Base-by-base conservation (phyloP, 139 green algal species). In the Tetraselmis chui region DNA sequence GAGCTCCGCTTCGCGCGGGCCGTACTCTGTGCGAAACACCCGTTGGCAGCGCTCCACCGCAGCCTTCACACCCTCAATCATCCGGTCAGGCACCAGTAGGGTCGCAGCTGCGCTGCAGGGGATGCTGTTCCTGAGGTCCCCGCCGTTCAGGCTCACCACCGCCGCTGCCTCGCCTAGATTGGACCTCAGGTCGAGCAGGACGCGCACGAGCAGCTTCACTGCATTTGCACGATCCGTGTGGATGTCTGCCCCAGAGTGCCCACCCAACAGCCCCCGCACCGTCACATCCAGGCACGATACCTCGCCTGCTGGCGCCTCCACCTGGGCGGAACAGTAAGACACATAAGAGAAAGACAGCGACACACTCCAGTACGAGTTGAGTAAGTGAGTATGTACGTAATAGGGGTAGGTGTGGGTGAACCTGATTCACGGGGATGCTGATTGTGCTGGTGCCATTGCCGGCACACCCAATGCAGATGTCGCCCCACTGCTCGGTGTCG, bases 81-180 rank as follows among this genome's bases (percentile, higher is more conserved):
- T 30, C 32, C 59, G 75, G 25, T 83, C 84, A 1, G 77, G 80
- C 76, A 91, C 76, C 23, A 58, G 30, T 23, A 94, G 1, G 0
- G 86, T 29, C 1, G 85, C 88, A 0, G 1, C 27, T 0, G 84
- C 87, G 67, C 95, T 91, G 0, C 93, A 82, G 0, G 93, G 78
- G 32, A 96, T 92, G 28, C 92, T 92, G 75, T 96, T 96, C 58
- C 93, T 87, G 83, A 95, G 95, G 87, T 95, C 93, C 0, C 93
- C 93, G 29, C 88, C 92, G 0, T 23, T 11, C 28, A 92, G 29
- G 1, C 1, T 29, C 0, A 75, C 82, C 67, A 94, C 78, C 24
- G 87, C 81, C n/a, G 79, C 84, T 0, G 75, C 78, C n/a, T n/a
- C n/a, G 1, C 84, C 78, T 22, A 77, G 31, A 0, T 32, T 31